Percentiles rank a stretch among this genome's conserved stretches.
These are phyloP conservation scores for Macroventuria anomochaeta DNA, from an alignment of 2,329 filamentous ascomycete species.

Conservation along the genomic window DNA sequence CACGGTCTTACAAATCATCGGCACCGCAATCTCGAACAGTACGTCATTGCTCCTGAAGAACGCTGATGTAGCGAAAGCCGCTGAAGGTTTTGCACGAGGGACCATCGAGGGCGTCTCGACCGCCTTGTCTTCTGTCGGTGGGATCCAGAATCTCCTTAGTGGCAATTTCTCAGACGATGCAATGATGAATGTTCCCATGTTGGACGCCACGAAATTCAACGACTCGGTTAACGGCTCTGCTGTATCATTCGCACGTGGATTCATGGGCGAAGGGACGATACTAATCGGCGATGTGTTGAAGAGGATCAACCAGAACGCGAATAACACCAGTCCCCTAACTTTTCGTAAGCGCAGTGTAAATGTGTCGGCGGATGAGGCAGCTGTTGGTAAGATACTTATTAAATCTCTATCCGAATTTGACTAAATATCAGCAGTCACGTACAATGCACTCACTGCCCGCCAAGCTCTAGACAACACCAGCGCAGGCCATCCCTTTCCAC, in stretches of 20 bases:
- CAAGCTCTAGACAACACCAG: constrained; percentile 4
- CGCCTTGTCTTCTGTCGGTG: constrained; percentile 36
- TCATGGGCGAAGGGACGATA: constrained; percentile 36
- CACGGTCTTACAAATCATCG: constrained; percentile 20
- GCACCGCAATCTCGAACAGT: constrained; percentile 1
- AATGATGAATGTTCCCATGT: constrained; percentile 27
- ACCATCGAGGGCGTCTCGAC: constrained; percentile 34
- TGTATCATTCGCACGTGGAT: constrained; percentile 34
- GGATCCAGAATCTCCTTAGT: constrained; percentile 34
- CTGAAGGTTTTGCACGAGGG: constrained; percentile 38
- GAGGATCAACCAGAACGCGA: constrained; percentile 21
- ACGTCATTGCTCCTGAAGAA: constrained; percentile 15
- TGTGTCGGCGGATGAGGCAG: constrained; percentile 5
- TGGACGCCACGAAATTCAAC: constrained; percentile 29
- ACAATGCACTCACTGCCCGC: constrained; percentile 18
- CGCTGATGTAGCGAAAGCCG: constrained; percentile 27
- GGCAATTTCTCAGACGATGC: constrained; percentile 32
- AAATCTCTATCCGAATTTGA: neutral
- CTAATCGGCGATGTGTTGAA: constrained; percentile 29
- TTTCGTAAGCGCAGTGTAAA: constrained; percentile 9
- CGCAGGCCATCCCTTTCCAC: neutral
- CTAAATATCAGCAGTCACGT: constrained; percentile 21
- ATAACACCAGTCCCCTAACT: neutral
- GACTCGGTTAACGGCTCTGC: constrained; percentile 36
- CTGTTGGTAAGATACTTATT: constrained; percentile 23